These are phyloP conservation scores for Cutaneotrichosporon sp. DNA, from an alignment of 1,284 basidiomycete species.

Conservation along the genomic window DNA sequence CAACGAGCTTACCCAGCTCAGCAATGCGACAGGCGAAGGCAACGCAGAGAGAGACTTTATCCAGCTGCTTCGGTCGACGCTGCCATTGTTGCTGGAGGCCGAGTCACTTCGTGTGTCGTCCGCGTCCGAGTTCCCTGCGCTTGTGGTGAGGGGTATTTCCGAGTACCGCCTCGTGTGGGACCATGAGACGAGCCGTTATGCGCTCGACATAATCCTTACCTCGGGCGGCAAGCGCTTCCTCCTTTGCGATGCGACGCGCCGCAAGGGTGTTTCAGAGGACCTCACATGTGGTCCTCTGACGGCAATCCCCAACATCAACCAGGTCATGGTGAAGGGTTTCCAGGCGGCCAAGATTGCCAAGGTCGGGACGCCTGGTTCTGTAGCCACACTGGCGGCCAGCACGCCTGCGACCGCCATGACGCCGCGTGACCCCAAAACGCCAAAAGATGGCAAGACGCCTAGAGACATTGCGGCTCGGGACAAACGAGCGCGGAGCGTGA, in stretches of 20 bases:
- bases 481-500: not conserved
- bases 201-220: slow-evolving; percentile 22
- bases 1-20: slow-evolving; percentile 31
- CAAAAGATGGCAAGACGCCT: not conserved
- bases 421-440: slow-evolving; percentile 1
- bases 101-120: slow-evolving; percentile 13
- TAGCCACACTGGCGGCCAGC: not conserved
- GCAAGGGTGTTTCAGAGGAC: slow-evolving; percentile 7
- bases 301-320: slow-evolving; percentile 18
- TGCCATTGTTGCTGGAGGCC: slow-evolving; percentile 31
- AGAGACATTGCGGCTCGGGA: not conserved
- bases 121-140: slow-evolving; percentile 14
- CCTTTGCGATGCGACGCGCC: slow-evolving; percentile 23
- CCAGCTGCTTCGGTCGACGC: slow-evolving; percentile 28
- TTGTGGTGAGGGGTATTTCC: slow-evolving; percentile 23
- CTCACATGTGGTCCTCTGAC: slow-evolving; percentile 26
- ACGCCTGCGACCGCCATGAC: slow-evolving; percentile 7
- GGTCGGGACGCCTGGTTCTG: slow-evolving; percentile 10
- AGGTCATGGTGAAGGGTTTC: slow-evolving; percentile 19
- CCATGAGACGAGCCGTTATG: slow-evolving; percentile 20
- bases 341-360: slow-evolving; percentile 12
- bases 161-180: slow-evolving; percentile 35
- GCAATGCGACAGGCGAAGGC: not conserved
- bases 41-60: slow-evolving; percentile 29
- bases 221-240: slow-evolving; percentile 18